These are phyloP conservation scores for Geranium rotundifolium DNA, from an alignment of 345 rosid genomes.

Conservation along the genomic window DNA sequence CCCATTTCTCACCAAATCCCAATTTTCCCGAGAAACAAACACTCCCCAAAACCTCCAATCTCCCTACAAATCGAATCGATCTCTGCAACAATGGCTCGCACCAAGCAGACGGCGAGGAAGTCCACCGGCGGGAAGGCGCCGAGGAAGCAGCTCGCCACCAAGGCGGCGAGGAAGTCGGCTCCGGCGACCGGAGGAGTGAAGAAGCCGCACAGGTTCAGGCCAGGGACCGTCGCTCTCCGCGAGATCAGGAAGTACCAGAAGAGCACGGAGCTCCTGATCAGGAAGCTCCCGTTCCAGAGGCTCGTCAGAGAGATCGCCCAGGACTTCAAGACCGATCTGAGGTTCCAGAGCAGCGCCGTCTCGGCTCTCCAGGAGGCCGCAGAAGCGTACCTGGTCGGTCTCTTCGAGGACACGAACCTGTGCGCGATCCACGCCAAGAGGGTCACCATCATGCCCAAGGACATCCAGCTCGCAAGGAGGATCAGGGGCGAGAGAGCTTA, in stretches of 20 bases:
- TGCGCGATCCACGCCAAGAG: slow-evolving; percentile 58
- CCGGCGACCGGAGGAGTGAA: slow-evolving; percentile 63
- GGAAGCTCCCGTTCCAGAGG: slow-evolving; percentile 44
- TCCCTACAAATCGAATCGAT: too few species aligned
- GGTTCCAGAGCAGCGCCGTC: slow-evolving; percentile 49
- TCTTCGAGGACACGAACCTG: slow-evolving; percentile 45
- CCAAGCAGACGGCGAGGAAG: slow-evolving; percentile 53
- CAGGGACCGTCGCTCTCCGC: slow-evolving; percentile 42
- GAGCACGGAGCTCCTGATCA: slow-evolving; percentile 40
- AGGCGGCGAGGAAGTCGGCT: slow-evolving; percentile 52
- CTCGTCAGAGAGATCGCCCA: slow-evolving; percentile 50
- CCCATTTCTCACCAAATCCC: neutral
- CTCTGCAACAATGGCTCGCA: slow-evolving; percentile 31
- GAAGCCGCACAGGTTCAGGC: slow-evolving; percentile 59
- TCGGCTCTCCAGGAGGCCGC: slow-evolving; percentile 50
- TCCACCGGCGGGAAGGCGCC: slow-evolving; percentile 61
- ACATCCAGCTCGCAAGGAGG: slow-evolving; percentile 46
- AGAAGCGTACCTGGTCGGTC: slow-evolving; percentile 40
- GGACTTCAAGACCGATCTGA: slow-evolving; percentile 46
- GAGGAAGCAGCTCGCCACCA: slow-evolving; percentile 52
- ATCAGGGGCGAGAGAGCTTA: slow-evolving; percentile 45
- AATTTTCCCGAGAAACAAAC: slow-evolving; percentile 2
- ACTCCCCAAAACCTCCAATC: neutral
- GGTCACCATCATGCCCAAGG: slow-evolving; percentile 56
- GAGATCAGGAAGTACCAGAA: slow-evolving; percentile 52